A percentile compares a stretch with the other conserved stretches of the same genome.
Evolutionary conservation across 2,329 filamentous ascomycete species (phyloP).

Genomic region (Arthrinium puccinioides): DNA sequence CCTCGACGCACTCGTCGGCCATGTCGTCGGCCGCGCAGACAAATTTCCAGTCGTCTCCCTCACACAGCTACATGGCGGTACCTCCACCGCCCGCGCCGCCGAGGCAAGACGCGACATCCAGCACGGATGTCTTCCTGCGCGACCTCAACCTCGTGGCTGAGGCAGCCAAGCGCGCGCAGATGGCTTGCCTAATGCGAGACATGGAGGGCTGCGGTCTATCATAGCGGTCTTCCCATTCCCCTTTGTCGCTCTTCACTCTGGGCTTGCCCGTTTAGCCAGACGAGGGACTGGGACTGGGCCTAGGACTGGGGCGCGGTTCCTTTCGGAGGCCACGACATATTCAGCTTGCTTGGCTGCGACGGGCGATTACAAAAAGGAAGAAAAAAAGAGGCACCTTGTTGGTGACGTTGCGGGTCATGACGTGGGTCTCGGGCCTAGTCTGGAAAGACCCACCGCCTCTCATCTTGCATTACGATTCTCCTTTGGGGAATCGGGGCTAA

Average conservation of each 20-base stretch:
- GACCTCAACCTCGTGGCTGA: conserved; percentile 85
- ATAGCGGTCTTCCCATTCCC: conserved; percentile 8
- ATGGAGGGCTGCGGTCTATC: conserved; percentile 65
- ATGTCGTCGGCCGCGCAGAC: conserved; percentile 10
- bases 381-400: too few species aligned
- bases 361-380: too few species aligned
- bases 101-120: conserved; percentile 19
- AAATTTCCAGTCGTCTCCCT: conserved; percentile 9
- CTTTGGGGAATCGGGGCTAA: too few species aligned
- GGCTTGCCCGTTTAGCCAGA: too few species aligned
- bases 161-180: conserved; percentile 86
- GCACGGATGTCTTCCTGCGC: conserved; percentile 57
- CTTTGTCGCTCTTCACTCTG: neutral
- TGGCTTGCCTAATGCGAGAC: conserved; percentile 82
- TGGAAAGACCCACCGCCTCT: too few species aligned
- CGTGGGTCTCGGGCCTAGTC: too few species aligned
- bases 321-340: too few species aligned
- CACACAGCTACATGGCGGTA: conserved; percentile 9
- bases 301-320: too few species aligned
- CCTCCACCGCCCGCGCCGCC: conserved; percentile 15
- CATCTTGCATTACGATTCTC: too few species aligned
- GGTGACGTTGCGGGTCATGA: too few species aligned
- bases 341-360: too few species aligned
- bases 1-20: neutral
- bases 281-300: too few species aligned